Evolutionary conservation across 176 grass and related monocot genomes (phyloP).

Genomic region (Juncus inflexus): DNA sequence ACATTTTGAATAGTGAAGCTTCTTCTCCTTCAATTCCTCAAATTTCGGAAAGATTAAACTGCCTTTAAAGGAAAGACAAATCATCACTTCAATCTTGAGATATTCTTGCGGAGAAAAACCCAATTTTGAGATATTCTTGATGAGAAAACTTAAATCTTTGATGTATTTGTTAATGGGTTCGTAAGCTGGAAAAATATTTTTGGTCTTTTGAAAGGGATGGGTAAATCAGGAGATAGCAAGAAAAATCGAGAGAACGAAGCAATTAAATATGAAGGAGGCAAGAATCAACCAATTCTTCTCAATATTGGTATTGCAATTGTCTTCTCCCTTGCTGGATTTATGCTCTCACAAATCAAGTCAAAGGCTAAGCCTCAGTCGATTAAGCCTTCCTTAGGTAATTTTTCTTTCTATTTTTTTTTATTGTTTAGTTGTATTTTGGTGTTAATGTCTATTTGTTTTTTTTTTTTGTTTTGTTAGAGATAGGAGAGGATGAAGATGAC

Average conservation of each 20-base stretch:
- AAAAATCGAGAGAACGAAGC: constrained; percentile 2
- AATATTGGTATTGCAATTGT: constrained; percentile 50
- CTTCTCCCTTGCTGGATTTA: constrained; percentile 56
- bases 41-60: too few relatives aligned
- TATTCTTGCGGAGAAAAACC: too few relatives aligned
- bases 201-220: neutral
- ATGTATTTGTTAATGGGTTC: constrained; percentile 9
- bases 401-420: neutral
- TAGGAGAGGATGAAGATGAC: constrained; percentile 10
- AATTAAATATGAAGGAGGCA: constrained; percentile 1
- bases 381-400: constrained; percentile 19
- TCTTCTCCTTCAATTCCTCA: too few relatives aligned
- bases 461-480: constrained; percentile 5
- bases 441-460: neutral
- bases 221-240: constrained; percentile 2
- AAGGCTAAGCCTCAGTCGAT: constrained; percentile 27
- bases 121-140: too few relatives aligned
- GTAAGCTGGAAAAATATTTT: neutral
- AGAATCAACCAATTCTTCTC: constrained; percentile 36
- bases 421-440: neutral
- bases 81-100: too few relatives aligned
- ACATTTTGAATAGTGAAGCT: too few relatives aligned
- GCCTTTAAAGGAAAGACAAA: too few relatives aligned
- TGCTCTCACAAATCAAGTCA: constrained; percentile 46
- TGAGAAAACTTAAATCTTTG: neutral